These are phyloP conservation scores for Aquilaria yunnanensis DNA, from an alignment of 345 rosid species.

Conservation along the genomic window DNA sequence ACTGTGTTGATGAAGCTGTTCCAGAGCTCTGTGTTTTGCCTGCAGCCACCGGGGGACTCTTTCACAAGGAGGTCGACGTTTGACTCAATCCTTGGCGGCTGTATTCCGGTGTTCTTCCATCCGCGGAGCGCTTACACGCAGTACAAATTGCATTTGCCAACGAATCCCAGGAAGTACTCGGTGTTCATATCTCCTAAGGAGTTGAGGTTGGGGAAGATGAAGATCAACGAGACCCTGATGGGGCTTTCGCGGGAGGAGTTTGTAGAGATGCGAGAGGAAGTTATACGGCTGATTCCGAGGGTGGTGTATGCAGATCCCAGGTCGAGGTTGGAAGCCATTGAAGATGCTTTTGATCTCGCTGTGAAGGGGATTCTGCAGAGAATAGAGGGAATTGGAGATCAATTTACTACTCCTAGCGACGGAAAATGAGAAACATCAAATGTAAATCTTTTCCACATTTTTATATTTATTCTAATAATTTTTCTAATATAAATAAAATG, in stretches of 20 bases:
- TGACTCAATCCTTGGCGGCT: conserved; percentile 25
- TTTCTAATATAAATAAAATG: no score
- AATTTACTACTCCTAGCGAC: no score
- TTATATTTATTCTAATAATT: no score
- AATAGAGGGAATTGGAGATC: background rate
- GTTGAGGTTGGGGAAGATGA: background rate
- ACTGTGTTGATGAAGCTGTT: conserved; percentile 11
- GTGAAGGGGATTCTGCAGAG: conserved; percentile 19
- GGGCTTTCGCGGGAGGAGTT: conserved; percentile 7
- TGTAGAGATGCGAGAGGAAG: conserved; percentile 15
- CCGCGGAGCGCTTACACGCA: conserved; percentile 22
- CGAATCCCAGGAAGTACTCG: conserved; percentile 16
- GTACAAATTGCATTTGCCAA: conserved; percentile 23
- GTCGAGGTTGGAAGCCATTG: conserved; percentile 7
- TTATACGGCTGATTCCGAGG: conserved; percentile 25
- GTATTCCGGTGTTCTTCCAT: conserved; percentile 29
- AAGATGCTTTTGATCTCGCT: conserved; percentile 31
- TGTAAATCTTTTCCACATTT: no score
- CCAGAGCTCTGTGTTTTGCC: conserved; percentile 16
- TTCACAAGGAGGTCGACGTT: conserved; percentile 21
- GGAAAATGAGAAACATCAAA: no score
- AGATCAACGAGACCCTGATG: conserved; percentile 13
- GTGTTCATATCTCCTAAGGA: conserved; percentile 14
- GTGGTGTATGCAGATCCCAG: conserved; percentile 12
- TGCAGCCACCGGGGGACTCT: conserved; percentile 27